phyloP scores from a whole-genome alignment of 495 filamentous ascomycete species.

The Penicillium samsonianum region DNA sequence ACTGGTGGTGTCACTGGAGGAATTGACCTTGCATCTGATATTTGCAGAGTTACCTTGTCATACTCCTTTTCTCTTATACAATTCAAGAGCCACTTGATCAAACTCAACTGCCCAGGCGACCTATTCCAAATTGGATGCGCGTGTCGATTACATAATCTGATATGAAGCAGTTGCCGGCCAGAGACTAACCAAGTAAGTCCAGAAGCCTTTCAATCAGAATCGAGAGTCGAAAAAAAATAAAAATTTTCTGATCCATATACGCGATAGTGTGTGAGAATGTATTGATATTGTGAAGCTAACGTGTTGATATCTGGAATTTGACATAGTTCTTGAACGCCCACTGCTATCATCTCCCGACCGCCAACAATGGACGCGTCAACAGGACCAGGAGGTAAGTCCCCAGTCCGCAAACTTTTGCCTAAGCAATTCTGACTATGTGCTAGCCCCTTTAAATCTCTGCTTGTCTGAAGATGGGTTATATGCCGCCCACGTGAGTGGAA shows the following conservation, averaged over 20 bases:
- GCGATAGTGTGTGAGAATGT: not conserved
- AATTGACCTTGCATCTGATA: not conserved
- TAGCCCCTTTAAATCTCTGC: conserved; percentile 28
- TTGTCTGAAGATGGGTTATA: conserved; percentile 42
- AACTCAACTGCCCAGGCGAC: not conserved
- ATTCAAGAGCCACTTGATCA: not conserved
- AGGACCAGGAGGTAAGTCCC: conserved; percentile 32
- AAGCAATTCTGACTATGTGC: conserved; percentile 1
- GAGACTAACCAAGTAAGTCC: not conserved
- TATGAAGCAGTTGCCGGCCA: not conserved
- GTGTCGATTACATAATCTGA: conserved; percentile 8
- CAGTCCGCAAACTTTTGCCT: conserved; percentile 5
- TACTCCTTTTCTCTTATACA: not conserved
- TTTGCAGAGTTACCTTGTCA: not conserved
- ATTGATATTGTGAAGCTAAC: not conserved
- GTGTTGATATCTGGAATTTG: not conserved
- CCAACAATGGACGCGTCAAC: conserved; percentile 41
- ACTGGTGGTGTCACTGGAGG: not conserved
- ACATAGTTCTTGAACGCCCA: not conserved
- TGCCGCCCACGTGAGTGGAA: conserved; percentile 37
- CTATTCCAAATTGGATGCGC: not conserved
- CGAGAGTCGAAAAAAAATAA: not conserved
- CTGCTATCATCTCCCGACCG: conserved; percentile 1
- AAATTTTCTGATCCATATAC: not conserved
- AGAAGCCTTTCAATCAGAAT: not conserved